Evolutionary conservation across 495 filamentous ascomycete species (phyloP), one percentile per base, ranked within the genome.

Genomic region (Pseudoneurospora amorphoporcata): DNA sequence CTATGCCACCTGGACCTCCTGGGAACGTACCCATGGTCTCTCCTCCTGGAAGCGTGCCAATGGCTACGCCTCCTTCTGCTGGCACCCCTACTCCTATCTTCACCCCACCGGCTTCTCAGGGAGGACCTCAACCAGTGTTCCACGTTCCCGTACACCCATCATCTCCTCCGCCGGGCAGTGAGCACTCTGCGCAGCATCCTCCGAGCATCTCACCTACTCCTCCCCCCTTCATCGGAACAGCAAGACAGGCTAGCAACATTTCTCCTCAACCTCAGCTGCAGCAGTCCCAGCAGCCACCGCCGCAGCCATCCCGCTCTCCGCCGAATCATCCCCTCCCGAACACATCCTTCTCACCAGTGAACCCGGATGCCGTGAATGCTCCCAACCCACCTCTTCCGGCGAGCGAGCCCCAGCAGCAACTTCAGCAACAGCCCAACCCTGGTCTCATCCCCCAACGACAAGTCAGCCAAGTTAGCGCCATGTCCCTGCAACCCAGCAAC

Each of bases 381-480:
- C 69, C 70, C 0, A 76, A 76, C 70, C 69, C 75, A 8, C 69
- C 73, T 5, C 71, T 71, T 6, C 32, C 68, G 3, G 69, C 39
- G 16, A 72, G 65, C 17, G 35, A 61, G 12, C 37, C 37, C 4
- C 70, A 68, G 16, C 47, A 23, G 8, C 70, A 72, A 2, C 38
- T 16, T 4, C 72, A 38, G 23, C 14, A 37, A 6, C 73, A 73
- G 19, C 12, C 17, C 10, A 69, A 53, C 29, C 43, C 32, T 2
- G 72, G 71, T 14, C 69, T 75, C 9, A 47, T 72, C 9, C 75
- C 76, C 5, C 75, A 75, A 70, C 75, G 78, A 7, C 78, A 79
- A 19, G 29, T 69, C 12, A 79, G 78, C 70, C 75, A 74, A 5
- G 75, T 75, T 5, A 78, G 78, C 75, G 75, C 76, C 47, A 71